phyloP scores from a whole-genome alignment of 352 stramenopile species.

The Pythium dissimile region DNA sequence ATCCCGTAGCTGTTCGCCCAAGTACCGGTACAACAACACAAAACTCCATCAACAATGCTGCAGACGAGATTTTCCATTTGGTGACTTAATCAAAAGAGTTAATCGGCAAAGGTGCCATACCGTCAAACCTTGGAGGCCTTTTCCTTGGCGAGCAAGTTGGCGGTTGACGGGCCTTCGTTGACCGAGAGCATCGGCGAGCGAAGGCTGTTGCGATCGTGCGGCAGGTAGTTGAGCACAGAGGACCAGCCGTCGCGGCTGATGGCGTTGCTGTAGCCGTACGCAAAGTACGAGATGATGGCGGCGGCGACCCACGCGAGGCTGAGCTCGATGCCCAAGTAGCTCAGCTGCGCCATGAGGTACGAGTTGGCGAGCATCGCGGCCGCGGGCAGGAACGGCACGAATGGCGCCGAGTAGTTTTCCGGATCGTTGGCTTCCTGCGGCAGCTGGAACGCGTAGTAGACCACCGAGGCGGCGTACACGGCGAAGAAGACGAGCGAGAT shows the following conservation, averaged over 20 bases:
- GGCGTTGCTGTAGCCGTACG: conserved; percentile 68
- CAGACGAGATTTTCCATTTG: not conserved
- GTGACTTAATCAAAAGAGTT: not conserved
- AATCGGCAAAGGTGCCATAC: not conserved
- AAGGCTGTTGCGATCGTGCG: conserved; percentile 26
- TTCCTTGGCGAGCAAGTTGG: conserved; percentile 29
- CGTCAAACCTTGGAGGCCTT: conserved; percentile 18
- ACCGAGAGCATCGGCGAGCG: conserved; percentile 54
- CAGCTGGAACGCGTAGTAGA: conserved; percentile 53
- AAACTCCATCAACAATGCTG: too few relatives aligned
- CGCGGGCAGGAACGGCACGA: conserved; percentile 63
- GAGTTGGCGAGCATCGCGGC: conserved; percentile 63
- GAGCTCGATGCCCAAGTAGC: conserved; percentile 13
- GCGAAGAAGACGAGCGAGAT: conserved; percentile 49
- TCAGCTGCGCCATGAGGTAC: conserved; percentile 62
- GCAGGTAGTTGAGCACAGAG: conserved; percentile 45
- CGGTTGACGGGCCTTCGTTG: conserved; percentile 37
- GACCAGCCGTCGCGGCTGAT: conserved; percentile 58
- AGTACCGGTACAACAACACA: too few relatives aligned
- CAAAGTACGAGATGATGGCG: conserved; percentile 68
- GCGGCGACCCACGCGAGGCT: conserved; percentile 43
- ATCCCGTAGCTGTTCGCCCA: too few relatives aligned
- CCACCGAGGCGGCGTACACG: conserved; percentile 28
- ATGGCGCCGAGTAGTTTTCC: conserved; percentile 47
- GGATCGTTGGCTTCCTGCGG: conserved; percentile 41